Evolutionary conservation across 257 asterid species (phyloP), one percentile per base, ranked within the genome.

Genomic region (Lycium ferocissimum): DNA sequence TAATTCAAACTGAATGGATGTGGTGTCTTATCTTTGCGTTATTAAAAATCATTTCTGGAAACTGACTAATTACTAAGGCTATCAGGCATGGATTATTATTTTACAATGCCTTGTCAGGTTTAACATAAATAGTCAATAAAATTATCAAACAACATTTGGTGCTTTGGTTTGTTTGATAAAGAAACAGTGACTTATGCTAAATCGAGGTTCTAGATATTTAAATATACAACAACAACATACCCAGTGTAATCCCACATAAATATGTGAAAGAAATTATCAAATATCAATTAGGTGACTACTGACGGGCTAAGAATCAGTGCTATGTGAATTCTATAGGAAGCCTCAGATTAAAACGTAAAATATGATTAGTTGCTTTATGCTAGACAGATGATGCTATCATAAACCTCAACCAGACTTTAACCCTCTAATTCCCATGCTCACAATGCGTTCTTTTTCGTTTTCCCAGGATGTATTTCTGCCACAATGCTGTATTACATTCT

Each of bases 21-120:
- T 17, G 1, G 40, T 22, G 20, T 75, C 61, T 49, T 75, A 49
- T 49, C 43, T 22, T 49, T 75, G 61, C 79, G 40, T 70, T 49
- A 49, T 75, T 75, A 14, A 22, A 75, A 75, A 47, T 75, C 43
- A 49, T 75, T 75, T 75, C 81, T 49, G 43, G 62, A 75, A 7
- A 75, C 22, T 75, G 18, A 47, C 81, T 51, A 47, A 56, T 7
- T 56, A 56, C 15, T 56, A 56, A 56, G 61, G 61, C n/a, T 56
- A 56, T 33, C 70, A 63, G 40, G 40, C 70, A 63, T 12, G 14
- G 37, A 10, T 22, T 63, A 12, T 22, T 22, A 10, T 22, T 26
- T 65, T 65, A 65, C 38, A 33, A 26, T 26, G 72, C 17, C 72
- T 26, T 65, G 1, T 65, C 9, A 26, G 43, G 43, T 26, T 65